Conservation (phyloP, 352 stramenopile species). For the Phytophthora hibernalis region DNA sequence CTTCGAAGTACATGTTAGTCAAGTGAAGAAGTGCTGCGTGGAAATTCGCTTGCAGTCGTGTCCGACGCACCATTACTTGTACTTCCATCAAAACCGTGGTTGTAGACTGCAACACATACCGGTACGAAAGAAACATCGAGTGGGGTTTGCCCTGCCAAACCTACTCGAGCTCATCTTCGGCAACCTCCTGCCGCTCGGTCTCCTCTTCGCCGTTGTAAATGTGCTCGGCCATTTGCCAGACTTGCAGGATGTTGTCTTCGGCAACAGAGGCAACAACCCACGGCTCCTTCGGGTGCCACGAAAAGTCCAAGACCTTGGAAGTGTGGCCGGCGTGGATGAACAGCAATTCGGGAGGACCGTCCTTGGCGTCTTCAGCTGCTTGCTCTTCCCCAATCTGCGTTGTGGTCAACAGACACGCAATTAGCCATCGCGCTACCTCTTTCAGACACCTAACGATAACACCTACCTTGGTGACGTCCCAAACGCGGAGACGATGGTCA, state of each 20-base stretch:
- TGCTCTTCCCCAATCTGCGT: constrained; percentile 95
- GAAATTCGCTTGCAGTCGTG: too few species aligned
- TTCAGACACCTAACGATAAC: background rate
- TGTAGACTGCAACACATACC: too few species aligned
- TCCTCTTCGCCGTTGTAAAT: constrained; percentile 94
- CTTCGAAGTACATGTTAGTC: too few species aligned
- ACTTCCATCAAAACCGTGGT: too few species aligned
- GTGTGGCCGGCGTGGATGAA: constrained; percentile 99
- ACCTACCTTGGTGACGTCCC: constrained; percentile 92
- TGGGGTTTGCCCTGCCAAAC: background rate
- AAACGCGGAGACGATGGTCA: constrained; percentile 96
- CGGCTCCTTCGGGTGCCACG: constrained; percentile 95
- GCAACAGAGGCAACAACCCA: constrained; percentile 97
- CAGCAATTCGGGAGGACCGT: constrained; percentile 97
- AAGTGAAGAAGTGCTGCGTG: too few species aligned
- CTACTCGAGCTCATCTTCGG: constrained; percentile 78
- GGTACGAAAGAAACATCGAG: background rate
- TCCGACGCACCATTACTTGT: too few species aligned
- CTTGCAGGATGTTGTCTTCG: constrained; percentile 99
- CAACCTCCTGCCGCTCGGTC: constrained; percentile 53
- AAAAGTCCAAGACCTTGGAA: constrained; percentile 97
- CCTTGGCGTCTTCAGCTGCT: constrained; percentile 94
- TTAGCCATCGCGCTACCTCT: background rate
- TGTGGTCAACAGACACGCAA: constrained; percentile 1
- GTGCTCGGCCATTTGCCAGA: constrained; percentile 99